These are phyloP conservation scores for Diplotaxis tenuifolia DNA, from an alignment of 345 rosid genomes.

Conservation along the genomic window DNA sequence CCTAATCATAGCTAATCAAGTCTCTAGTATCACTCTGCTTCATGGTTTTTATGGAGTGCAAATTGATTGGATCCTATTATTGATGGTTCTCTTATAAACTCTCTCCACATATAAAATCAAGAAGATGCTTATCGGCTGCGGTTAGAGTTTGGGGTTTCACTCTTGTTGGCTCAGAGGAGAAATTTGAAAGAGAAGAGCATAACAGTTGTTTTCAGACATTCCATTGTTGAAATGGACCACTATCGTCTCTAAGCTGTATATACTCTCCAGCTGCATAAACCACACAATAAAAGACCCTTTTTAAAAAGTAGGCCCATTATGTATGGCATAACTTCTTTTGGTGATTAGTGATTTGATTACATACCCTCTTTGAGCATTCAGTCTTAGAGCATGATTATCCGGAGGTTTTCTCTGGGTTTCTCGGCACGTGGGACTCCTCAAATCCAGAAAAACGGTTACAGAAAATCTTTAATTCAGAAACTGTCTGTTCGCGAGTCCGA, in stretches of 20 bases:
- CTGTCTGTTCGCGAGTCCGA: too few relatives aligned
- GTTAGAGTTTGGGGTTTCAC: constrained; percentile 64
- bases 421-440: too few relatives aligned
- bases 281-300: too few relatives aligned
- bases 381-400: too few relatives aligned
- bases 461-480: too few relatives aligned
- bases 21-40: neutral
- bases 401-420: too few relatives aligned
- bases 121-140: constrained; percentile 38
- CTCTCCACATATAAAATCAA: neutral
- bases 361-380: too few relatives aligned
- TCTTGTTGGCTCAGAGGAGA: constrained; percentile 34
- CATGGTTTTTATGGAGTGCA: neutral
- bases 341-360: neutral
- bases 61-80: neutral
- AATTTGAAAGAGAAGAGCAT: constrained; percentile 45
- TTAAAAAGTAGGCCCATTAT: neutral
- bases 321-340: neutral
- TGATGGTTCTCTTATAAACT: neutral
- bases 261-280: constrained; percentile 74
- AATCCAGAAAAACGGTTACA: too few relatives aligned
- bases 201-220: constrained; percentile 26
- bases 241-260: constrained; percentile 47
- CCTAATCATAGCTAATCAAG: neutral
- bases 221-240: constrained; percentile 34